A percentile compares a stretch with the other conserved stretches of the same genome.
Evolutionary conservation across 208 protist species (phyloP).

Genomic region (Crithidia mellificae): DNA sequence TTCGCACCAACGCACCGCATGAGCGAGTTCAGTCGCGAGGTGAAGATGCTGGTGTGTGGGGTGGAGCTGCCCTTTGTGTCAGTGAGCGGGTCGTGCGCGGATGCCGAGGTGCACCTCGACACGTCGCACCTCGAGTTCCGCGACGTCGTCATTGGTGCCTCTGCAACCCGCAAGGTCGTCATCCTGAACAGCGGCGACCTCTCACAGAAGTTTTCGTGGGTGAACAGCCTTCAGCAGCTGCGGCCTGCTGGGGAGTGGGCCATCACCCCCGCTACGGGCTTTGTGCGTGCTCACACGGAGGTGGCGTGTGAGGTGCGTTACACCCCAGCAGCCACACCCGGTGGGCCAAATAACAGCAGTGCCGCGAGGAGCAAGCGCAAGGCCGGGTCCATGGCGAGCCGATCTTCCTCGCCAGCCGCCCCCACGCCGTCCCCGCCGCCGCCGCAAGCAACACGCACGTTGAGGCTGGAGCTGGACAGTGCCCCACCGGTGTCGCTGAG

Average conservation of each 20-base stretch:
- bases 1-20: slow-evolving; percentile 87
- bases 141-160: slow-evolving; percentile 86
- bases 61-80: slow-evolving; percentile 79
- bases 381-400: not conserved
- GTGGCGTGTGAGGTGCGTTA: slow-evolving; percentile 90
- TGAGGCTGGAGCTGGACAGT: slow-evolving; percentile 85
- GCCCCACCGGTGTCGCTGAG: slow-evolving; percentile 70
- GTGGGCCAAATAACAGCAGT: too few species aligned
- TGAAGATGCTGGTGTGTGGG: slow-evolving; percentile 91
- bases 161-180: slow-evolving; percentile 69
- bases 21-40: slow-evolving; percentile 86
- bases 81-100: slow-evolving; percentile 90
- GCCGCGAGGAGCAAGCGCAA: slow-evolving; percentile 9
- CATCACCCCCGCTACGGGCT: slow-evolving; percentile 80
- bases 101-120: slow-evolving; percentile 95
- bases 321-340: slow-evolving; percentile 36
- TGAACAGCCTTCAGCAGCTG: slow-evolving; percentile 32
- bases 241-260: slow-evolving; percentile 60
- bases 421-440: not conserved
- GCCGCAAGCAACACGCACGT: slow-evolving; percentile 23
- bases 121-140: slow-evolving; percentile 88
- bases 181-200: slow-evolving; percentile 97
- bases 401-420: not conserved
- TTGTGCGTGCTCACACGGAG: slow-evolving; percentile 90
- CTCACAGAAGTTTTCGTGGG: slow-evolving; percentile 91